Evolutionary conservation across 108 stramenopile genomes (phyloP).

Genomic region (Conticribra weissflogii): DNA sequence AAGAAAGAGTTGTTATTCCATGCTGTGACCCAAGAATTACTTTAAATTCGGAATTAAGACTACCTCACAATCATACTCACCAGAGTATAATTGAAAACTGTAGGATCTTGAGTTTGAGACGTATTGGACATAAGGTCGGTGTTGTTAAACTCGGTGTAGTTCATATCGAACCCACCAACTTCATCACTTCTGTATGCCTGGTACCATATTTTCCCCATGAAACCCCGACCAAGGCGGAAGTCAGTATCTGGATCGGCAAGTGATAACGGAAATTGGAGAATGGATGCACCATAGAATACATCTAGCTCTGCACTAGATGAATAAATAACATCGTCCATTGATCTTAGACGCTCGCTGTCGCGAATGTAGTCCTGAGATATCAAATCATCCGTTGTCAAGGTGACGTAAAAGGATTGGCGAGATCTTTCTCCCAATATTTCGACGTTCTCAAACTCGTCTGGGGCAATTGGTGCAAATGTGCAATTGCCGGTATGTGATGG

Average conservation of each 20-base stretch:
- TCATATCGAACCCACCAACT: neutral
- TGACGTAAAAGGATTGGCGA: slow-evolving; percentile 21
- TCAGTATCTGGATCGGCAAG: slow-evolving; percentile 23
- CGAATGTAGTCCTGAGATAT: slow-evolving; percentile 16
- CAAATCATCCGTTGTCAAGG: slow-evolving; percentile 20
- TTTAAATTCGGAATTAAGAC: too few species aligned
- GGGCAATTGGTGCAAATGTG: slow-evolving; percentile 17
- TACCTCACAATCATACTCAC: too few species aligned
- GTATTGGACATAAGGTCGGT: neutral
- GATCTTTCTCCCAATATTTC: neutral
- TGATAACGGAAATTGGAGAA: slow-evolving; percentile 17
- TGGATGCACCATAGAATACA: slow-evolving; percentile 21
- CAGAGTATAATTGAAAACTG: too few species aligned
- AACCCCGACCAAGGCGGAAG: slow-evolving; percentile 11
- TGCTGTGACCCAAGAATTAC: too few species aligned
- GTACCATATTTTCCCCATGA: slow-evolving; percentile 25
- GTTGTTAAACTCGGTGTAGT: neutral
- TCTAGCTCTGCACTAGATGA: slow-evolving; percentile 20
- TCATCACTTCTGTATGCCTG: neutral
- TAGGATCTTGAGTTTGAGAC: neutral
- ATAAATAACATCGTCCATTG: slow-evolving; percentile 7
- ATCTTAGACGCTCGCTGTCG: neutral
- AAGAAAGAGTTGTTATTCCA: too few species aligned
- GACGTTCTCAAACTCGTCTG: slow-evolving; percentile 11
- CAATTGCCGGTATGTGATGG: slow-evolving; percentile 6